Percentiles rank a stretch among this genome's conserved stretches.
Conservation (phyloP, 73 alveolate genomes). For the Tetrahymena thermophila region DNA sequence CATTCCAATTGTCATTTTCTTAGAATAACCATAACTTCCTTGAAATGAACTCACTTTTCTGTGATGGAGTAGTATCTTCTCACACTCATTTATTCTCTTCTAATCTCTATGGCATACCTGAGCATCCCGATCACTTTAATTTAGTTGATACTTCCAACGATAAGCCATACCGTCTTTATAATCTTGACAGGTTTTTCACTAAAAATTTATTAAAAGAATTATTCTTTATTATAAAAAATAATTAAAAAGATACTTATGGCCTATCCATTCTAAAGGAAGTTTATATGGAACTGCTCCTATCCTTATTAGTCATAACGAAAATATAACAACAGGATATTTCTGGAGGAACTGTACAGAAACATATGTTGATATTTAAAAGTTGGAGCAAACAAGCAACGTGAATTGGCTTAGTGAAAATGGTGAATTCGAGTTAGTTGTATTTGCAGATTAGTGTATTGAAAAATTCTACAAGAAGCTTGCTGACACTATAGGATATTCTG, state of each 20-base stretch:
- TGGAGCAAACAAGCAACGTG: background rate
- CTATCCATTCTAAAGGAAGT: constrained; percentile 7
- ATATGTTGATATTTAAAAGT: constrained; percentile 12
- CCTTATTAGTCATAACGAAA: constrained; percentile 41
- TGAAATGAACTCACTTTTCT: background rate
- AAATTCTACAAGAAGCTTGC: constrained; percentile 21
- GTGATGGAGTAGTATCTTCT: background rate
- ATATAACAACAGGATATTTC: constrained; percentile 19
- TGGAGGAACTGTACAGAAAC: constrained; percentile 7
- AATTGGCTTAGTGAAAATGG: constrained; percentile 64
- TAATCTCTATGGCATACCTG: constrained; percentile 51
- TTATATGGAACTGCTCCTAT: constrained; percentile 13
- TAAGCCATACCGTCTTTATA: background rate
- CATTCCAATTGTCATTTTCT: background rate
- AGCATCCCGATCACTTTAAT: constrained; percentile 30
- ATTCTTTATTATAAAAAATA: background rate
- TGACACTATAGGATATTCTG: constrained; percentile 48
- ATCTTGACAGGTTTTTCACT: background rate
- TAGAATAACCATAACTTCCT: background rate
- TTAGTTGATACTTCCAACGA: constrained; percentile 19
- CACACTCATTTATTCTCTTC: background rate
- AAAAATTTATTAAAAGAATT: background rate
- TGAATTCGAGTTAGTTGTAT: constrained; percentile 40
- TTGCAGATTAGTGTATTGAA: constrained; percentile 26
- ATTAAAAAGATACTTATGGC: background rate